Evolutionary conservation across 1,139 yeast genomes (phyloP).

Genomic region (Yamadazyma atlantica): DNA sequence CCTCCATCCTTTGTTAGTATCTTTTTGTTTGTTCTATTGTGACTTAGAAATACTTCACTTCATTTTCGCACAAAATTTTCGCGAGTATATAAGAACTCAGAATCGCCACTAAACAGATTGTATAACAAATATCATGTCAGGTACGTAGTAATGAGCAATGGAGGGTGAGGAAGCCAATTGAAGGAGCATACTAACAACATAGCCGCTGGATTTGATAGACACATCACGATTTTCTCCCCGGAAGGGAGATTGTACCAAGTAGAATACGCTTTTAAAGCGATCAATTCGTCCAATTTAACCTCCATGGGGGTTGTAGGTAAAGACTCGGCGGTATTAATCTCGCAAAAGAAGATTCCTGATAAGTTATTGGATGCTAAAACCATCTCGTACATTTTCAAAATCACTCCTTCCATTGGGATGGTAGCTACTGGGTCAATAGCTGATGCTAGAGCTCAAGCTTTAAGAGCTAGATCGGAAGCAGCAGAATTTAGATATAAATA

Average conservation of each 20-base stretch:
- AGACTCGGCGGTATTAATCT: constrained; percentile 85
- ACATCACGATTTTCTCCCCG: constrained; percentile 96
- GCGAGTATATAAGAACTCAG: neutral
- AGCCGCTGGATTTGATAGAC: constrained; percentile 96
- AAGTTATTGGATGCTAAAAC: constrained; percentile 84
- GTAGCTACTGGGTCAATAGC: constrained; percentile 96
- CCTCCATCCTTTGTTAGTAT: constrained; percentile 4
- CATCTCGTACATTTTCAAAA: constrained; percentile 79
- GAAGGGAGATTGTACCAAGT: constrained; percentile 98
- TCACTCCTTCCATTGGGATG: constrained; percentile 82
- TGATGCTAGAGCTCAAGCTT: constrained; percentile 89
- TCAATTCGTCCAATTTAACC: constrained; percentile 88
- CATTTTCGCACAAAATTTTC: neutral
- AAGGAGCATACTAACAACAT: constrained; percentile 14
- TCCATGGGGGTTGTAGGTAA: constrained; percentile 85
- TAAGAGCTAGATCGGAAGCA: constrained; percentile 90
- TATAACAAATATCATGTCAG: constrained; percentile 6
- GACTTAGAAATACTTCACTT: neutral
- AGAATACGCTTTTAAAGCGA: constrained; percentile 96
- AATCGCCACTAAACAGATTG: constrained; percentile 7
- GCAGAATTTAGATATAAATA: constrained; percentile 92
- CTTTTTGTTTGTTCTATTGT: too few species aligned
- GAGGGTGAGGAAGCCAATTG: too few species aligned
- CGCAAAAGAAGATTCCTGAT: constrained; percentile 96
- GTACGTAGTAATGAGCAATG: too few species aligned